Evolutionary conservation across 2,329 filamentous ascomycete genomes (phyloP), one percentile per base, ranked within the genome.

Genomic region (Xylaria sp.): DNA sequence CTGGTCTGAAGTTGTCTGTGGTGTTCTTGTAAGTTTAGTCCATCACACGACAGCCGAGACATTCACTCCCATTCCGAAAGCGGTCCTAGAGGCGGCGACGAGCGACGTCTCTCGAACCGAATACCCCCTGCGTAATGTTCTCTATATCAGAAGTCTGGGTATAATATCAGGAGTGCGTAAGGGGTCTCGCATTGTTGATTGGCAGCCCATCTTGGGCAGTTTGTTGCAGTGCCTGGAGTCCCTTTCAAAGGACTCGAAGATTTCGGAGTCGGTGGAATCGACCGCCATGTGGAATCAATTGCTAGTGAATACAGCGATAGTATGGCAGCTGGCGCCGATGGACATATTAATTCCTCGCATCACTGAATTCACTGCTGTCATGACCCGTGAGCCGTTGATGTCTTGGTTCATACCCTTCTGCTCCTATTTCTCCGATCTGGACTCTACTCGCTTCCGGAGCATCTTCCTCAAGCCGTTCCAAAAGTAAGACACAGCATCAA

Each of bases 401-500:
- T 75, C 75, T 55, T 88, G 87, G 78, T 97, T 96, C 72, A 81
- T 97, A 49, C 82, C 86, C 0, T 96, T 97, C 73, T 97, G 91
- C 74, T 87, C 88, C 11, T 87, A 90, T 55, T 87, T 94, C 66
- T 87, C 90, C 0, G 83, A 91, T 57, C 78, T 95, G 42, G 87
- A 92, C 51, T 72, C 81, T 1, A 83, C 87, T 56, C 83, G 90
- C 46, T 99, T 97, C 70, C 83, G 86, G 57, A 87, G 85, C 64
- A 78, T 97, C n/a, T 81, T 96, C 37, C 79, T 92, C 6, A 87
- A 85, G 44, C 86, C 90, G 59, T 92, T 97, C 66, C 90, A 95
- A 72, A 91, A 84, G 83, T 90, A 75, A 72, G 76, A 44, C 34
- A 1, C 19, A 13, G n/a, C 35, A 44, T n/a, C 13, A n/a, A 7